A percentile compares a stretch with the other conserved stretches of the same genome.
phyloP scores from a whole-genome alignment of 2,329 filamentous ascomycete genomes.

The Akanthomyces uredinophilus region DNA sequence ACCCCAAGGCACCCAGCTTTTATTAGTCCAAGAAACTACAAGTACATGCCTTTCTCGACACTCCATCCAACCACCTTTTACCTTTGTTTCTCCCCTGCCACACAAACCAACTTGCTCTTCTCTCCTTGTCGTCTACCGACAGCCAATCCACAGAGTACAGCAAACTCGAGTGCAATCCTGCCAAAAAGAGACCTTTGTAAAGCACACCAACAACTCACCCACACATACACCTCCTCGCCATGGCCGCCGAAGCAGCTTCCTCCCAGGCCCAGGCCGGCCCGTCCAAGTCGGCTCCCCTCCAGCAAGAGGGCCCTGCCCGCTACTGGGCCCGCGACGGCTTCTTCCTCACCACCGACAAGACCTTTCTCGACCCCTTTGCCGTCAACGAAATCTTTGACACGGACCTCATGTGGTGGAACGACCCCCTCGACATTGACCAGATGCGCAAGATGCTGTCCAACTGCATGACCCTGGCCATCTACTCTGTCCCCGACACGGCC shows the following conservation, averaged over 20 bases:
- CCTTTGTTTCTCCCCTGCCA: background rate
- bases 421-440: slow-evolving; percentile 41
- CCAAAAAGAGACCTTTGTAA: background rate
- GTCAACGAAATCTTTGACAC: slow-evolving; percentile 52
- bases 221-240: background rate
- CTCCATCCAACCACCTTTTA: background rate
- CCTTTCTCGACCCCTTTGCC: slow-evolving; percentile 47
- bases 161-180: too few species aligned
- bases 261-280: slow-evolving; percentile 4
- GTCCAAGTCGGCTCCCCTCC: slow-evolving; percentile 12
- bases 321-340: slow-evolving; percentile 51
- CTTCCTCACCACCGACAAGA: slow-evolving; percentile 56
- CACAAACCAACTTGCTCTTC: background rate
- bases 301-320: slow-evolving; percentile 29
- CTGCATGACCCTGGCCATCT: slow-evolving; percentile 57
- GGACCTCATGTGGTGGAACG: slow-evolving; percentile 58
- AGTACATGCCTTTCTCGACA: slow-evolving; percentile 4
- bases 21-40: background rate
- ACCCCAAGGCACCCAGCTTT: slow-evolving; percentile 1
- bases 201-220: background rate
- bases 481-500: slow-evolving; percentile 36
- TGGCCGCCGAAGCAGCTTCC: slow-evolving; percentile 9
- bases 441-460: slow-evolving; percentile 50
- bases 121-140: background rate
- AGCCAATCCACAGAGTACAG: background rate